phyloP scores from a whole-genome alignment of 495 filamentous ascomycete species.

The Penicillium turbatum region DNA sequence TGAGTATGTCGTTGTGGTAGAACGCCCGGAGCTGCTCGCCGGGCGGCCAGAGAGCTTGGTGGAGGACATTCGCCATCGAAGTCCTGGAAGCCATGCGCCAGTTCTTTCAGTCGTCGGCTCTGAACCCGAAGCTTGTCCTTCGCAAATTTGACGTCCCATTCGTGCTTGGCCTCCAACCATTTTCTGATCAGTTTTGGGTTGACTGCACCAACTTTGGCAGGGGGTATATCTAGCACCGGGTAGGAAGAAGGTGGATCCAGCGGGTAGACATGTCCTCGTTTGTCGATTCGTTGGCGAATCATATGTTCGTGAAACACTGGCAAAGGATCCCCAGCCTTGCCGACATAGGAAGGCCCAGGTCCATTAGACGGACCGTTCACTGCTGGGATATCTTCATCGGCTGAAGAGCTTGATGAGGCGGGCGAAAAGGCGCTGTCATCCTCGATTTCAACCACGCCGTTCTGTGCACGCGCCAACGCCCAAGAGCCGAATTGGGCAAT shows the following conservation, averaged over 20 bases:
- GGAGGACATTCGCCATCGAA: constrained; percentile 76
- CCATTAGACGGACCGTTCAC: constrained; percentile 19
- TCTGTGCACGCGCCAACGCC: constrained; percentile 79
- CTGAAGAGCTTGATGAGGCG: constrained; percentile 58
- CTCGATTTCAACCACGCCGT: constrained; percentile 69
- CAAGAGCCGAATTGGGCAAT: constrained; percentile 91
- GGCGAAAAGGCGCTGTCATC: constrained; percentile 74
- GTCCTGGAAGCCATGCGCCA: constrained; percentile 61
- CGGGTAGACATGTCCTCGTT: constrained; percentile 65
- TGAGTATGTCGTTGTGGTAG: constrained; percentile 46
- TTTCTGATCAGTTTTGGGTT: constrained; percentile 75
- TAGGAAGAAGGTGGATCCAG: constrained; percentile 60
- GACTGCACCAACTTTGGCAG: constrained; percentile 66
- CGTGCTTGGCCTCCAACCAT: constrained; percentile 68
- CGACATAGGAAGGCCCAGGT: constrained; percentile 47
- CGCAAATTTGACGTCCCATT: constrained; percentile 68
- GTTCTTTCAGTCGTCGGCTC: constrained; percentile 63
- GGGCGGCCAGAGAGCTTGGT: constrained; percentile 73
- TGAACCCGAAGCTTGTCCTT: constrained; percentile 64
- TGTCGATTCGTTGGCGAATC: constrained; percentile 82
- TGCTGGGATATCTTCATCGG: constrained; percentile 26
- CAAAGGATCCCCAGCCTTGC: constrained; percentile 76
- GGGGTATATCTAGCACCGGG: constrained; percentile 55
- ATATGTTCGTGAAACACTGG: constrained; percentile 77
- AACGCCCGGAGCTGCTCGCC: constrained; percentile 51